Percentiles rank a stretch among this genome's conserved stretches.
Evolutionary conservation across 192 early-diverging fungal genomes (phyloP).

Genomic region (Kickxella alabastrina): DNA sequence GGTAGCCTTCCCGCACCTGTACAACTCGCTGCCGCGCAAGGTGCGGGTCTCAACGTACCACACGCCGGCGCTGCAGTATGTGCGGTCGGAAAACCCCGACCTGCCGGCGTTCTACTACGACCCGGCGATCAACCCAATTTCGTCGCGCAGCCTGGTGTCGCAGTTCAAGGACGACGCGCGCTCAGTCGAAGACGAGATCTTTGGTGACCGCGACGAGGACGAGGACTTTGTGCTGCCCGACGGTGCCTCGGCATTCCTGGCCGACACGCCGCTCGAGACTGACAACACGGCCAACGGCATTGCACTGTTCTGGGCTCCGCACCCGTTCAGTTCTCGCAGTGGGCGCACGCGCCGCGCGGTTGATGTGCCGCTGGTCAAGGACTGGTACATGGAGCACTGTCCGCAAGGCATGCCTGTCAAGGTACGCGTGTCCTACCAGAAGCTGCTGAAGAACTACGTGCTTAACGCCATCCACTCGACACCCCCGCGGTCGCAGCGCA

Average conservation of each 20-base stretch:
- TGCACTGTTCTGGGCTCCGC: slow-evolving; percentile 95
- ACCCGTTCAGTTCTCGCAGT: slow-evolving; percentile 91
- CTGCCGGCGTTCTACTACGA: slow-evolving; percentile 98
- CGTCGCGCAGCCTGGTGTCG: slow-evolving; percentile 50
- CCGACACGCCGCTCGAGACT: slow-evolving; percentile 70
- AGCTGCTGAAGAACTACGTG: slow-evolving; percentile 94
- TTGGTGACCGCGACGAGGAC: slow-evolving; percentile 65
- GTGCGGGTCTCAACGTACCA: slow-evolving; percentile 94
- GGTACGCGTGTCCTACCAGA: slow-evolving; percentile 98
- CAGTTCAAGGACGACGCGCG: slow-evolving; percentile 63
- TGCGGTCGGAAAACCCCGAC: slow-evolving; percentile 89
- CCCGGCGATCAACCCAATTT: slow-evolving; percentile 95
- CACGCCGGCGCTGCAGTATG: slow-evolving; percentile 83
- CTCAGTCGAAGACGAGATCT: slow-evolving; percentile 75
- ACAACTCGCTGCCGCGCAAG: slow-evolving; percentile 93
- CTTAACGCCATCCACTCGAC: slow-evolving; percentile 86
- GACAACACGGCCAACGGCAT: slow-evolving; percentile 92
- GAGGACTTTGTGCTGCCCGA: slow-evolving; percentile 74
- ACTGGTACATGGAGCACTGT: slow-evolving; percentile 98
- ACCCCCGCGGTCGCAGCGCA: slow-evolving; percentile 81
- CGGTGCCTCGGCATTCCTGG: slow-evolving; percentile 74
- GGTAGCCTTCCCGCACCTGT: slow-evolving; percentile 96
- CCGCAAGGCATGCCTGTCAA: slow-evolving; percentile 92
- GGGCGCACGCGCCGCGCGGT: slow-evolving; percentile 86
- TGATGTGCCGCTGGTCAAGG: slow-evolving; percentile 94